A percentile compares a stretch with the other conserved stretches of the same genome.
Conservation (phyloP, 1,284 basidiomycete species). For the Leccinum ponderosum region DNA sequence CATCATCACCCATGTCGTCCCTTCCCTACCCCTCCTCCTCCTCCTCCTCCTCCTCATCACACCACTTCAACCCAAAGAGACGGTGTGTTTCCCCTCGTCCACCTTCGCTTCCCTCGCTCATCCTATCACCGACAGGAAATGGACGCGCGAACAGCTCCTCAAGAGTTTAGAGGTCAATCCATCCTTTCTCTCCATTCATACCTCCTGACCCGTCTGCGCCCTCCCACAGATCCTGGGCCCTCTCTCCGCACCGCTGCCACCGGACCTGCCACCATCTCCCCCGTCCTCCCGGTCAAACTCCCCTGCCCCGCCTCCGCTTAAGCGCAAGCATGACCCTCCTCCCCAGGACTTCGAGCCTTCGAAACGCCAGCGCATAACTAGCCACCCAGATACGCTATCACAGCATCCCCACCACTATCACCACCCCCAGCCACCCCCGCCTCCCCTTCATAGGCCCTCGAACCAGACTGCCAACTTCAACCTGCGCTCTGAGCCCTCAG, state of each 20-base stretch:
- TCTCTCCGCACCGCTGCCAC: constrained; percentile 55
- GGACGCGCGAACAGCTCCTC: constrained; percentile 62
- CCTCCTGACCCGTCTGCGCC: constrained; percentile 18
- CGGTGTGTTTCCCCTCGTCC: constrained; percentile 36
- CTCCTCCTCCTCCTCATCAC: constrained; percentile 21
- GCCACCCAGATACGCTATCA: constrained; percentile 36
- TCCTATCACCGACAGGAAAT: constrained; percentile 45
- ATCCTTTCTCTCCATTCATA: not conserved
- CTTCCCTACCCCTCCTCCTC: constrained; percentile 17
- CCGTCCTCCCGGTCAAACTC: constrained; percentile 64
- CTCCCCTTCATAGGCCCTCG: constrained; percentile 31
- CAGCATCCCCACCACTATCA: constrained; percentile 34
- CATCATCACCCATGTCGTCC: constrained; percentile 37
- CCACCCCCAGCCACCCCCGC: constrained; percentile 25
- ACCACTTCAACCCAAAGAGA: constrained; percentile 28
- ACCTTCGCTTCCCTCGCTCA: constrained; percentile 22
- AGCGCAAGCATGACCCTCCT: constrained; percentile 57
- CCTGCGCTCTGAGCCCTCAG: constrained; percentile 51
- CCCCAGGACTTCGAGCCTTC: constrained; percentile 44
- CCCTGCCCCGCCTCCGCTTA: constrained; percentile 48
- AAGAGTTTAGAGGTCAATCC: constrained; percentile 54
- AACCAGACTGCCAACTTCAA: constrained; percentile 30
- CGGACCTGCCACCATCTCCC: constrained; percentile 66
- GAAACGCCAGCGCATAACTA: constrained; percentile 58
- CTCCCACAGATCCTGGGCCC: constrained; percentile 56